Conservation (phyloP, 352 stramenopile genomes). For the Phytophthora idaei region DNA sequence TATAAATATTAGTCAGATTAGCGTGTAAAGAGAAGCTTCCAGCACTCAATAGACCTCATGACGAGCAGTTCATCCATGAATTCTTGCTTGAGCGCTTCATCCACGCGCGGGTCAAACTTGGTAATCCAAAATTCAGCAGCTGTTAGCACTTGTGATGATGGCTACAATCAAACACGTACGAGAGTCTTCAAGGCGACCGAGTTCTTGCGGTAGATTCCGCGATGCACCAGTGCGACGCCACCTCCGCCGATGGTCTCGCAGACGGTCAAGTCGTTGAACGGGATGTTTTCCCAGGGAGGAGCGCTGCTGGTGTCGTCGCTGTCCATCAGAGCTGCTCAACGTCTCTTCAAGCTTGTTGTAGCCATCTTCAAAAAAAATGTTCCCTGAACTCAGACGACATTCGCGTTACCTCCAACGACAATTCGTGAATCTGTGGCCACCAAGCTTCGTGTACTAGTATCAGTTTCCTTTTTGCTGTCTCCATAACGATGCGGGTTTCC, state of each 20-base stretch:
- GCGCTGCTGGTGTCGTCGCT: constrained; percentile 20
- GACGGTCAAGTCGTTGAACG: constrained; percentile 80
- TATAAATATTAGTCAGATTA: no score
- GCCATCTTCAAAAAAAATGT: background rate
- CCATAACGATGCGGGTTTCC: background rate
- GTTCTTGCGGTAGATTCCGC: constrained; percentile 71
- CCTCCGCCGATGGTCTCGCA: constrained; percentile 88
- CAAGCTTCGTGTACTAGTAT: background rate
- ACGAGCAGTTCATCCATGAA: constrained; percentile 95
- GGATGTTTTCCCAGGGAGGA: constrained; percentile 73
- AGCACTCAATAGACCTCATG: constrained; percentile 59
- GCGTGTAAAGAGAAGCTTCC: background rate
- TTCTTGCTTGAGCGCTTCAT: constrained; percentile 87
- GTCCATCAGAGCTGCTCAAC: constrained; percentile 17
- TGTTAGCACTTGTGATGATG: background rate
- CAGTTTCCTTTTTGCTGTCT: background rate
- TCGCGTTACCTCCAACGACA: background rate
- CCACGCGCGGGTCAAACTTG: constrained; percentile 87
- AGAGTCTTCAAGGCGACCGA: constrained; percentile 90
- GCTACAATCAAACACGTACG: constrained; percentile 47
- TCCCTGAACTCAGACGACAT: background rate
- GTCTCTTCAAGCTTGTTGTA: constrained; percentile 10
- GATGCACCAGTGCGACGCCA: constrained; percentile 90
- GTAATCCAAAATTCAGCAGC: background rate
- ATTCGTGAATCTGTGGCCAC: background rate